These are phyloP conservation scores for Lavandula angustifolia DNA, from an alignment of 257 asterid species.

Conservation along the genomic window DNA sequence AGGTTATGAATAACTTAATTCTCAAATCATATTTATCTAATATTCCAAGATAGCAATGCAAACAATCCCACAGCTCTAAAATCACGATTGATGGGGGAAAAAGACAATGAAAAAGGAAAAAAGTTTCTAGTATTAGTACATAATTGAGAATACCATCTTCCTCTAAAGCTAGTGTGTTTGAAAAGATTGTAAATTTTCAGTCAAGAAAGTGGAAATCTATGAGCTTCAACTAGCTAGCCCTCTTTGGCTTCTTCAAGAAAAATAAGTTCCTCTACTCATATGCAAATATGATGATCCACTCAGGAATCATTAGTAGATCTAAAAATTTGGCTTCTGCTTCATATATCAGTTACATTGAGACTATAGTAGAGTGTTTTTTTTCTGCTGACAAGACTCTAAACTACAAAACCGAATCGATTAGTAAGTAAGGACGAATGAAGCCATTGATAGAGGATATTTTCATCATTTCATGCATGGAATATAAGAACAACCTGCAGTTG, in stretches of 20 bases:
- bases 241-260: constrained; percentile 18
- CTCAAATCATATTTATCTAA: background rate
- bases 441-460: background rate
- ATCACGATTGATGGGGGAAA: background rate
- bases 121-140: background rate
- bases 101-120: background rate
- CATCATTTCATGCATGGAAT: constrained; percentile 3
- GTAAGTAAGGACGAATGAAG: background rate
- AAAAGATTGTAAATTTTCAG: background rate
- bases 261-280: constrained; percentile 21
- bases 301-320: background rate
- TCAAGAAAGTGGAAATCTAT: background rate
- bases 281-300: constrained; percentile 4
- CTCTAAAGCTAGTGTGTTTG: constrained; percentile 9
- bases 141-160: constrained; percentile 15
- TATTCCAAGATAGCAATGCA: background rate
- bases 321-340: background rate
- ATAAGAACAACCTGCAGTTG: constrained; percentile 32
- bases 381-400: background rate
- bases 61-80: background rate
- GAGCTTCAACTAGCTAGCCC: background rate
- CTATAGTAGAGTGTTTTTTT: background rate
- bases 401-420: background rate
- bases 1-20: background rate
- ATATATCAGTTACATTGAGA: constrained; percentile 21